Evolutionary conservation across 1,284 basidiomycete species (phyloP).

Genomic region (Fomitopsis schrenkii): DNA sequence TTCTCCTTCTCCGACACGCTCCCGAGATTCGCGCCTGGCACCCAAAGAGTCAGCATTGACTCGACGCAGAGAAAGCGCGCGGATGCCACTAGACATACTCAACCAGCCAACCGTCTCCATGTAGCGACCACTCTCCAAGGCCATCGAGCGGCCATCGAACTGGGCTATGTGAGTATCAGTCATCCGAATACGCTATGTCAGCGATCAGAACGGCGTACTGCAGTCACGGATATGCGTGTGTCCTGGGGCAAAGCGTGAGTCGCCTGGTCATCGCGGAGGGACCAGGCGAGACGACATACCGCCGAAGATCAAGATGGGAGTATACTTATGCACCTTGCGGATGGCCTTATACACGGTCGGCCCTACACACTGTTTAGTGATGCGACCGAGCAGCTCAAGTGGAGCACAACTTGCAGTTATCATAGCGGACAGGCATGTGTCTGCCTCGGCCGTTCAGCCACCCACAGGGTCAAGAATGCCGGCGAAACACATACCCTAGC

Average conservation of each 20-base stretch:
- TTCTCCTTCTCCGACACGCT: slow-evolving; percentile 41
- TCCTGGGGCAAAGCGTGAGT: slow-evolving; percentile 30
- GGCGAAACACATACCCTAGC: slow-evolving; percentile 44
- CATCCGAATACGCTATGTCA: not conserved
- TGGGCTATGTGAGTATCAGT: slow-evolving; percentile 33
- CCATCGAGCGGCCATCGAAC: slow-evolving; percentile 61
- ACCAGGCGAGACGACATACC: slow-evolving; percentile 29
- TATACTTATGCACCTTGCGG: slow-evolving; percentile 63
- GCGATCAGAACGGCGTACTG: slow-evolving; percentile 23
- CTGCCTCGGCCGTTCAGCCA: slow-evolving; percentile 25
- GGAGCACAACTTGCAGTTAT: slow-evolving; percentile 51
- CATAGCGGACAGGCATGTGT: slow-evolving; percentile 65
- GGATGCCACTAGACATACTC: not conserved
- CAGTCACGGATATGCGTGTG: slow-evolving; percentile 82
- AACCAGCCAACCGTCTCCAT: slow-evolving; percentile 79
- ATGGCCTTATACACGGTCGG: slow-evolving; percentile 71
- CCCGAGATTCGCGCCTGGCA: slow-evolving; percentile 45
- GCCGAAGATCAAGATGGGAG: slow-evolving; percentile 80
- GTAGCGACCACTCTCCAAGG: slow-evolving; percentile 79
- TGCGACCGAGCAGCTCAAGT: not conserved
- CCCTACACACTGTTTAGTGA: slow-evolving; percentile 36
- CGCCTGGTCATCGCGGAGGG: no score
- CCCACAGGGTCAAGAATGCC: not conserved
- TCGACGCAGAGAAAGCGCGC: not conserved
- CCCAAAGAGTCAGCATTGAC: not conserved